These are phyloP conservation scores for Flueggea neowawraea DNA, from an alignment of 441 rosid species.

Conservation along the genomic window DNA sequence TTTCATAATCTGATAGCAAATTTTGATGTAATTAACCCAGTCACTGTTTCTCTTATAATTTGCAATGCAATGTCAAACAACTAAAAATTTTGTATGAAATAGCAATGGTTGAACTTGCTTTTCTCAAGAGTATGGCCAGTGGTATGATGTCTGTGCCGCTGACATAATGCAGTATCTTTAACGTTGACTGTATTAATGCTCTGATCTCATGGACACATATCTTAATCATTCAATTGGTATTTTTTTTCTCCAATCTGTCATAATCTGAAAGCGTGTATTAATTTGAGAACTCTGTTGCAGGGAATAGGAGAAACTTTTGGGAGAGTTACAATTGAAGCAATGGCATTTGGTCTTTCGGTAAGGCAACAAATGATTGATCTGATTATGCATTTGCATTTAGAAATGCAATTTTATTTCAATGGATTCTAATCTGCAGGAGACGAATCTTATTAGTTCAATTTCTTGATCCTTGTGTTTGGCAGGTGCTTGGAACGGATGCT, in stretches of 20 bases:
- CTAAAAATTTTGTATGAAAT: no score
- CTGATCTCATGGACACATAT: no score
- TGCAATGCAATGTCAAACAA: not conserved
- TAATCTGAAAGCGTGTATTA: not conserved
- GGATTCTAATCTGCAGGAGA: not conserved
- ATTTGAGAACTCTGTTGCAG: slow-evolving; percentile 33
- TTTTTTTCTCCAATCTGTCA: no score
- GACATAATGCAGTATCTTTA: no score
- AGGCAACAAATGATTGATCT: slow-evolving; percentile 12
- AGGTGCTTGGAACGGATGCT: slow-evolving; percentile 93
- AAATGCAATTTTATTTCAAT: not conserved
- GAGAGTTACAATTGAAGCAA: slow-evolving; percentile 96
- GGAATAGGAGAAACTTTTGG: slow-evolving; percentile 97
- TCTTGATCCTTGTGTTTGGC: slow-evolving; percentile 11
- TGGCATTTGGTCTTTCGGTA: slow-evolving; percentile 96
- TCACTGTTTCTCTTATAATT: not conserved
- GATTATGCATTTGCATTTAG: not conserved
- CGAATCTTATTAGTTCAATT: not conserved
- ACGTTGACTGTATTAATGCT: no score
- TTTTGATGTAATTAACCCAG: not conserved
- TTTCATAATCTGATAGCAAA: not conserved
- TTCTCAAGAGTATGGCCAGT: no score
- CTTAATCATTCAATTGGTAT: no score
- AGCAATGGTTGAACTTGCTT: no score
- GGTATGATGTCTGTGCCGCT: no score